These are phyloP conservation scores for Hypholoma fasciculare DNA, from an alignment of 768 basidiomycete genomes.

Conservation along the genomic window DNA sequence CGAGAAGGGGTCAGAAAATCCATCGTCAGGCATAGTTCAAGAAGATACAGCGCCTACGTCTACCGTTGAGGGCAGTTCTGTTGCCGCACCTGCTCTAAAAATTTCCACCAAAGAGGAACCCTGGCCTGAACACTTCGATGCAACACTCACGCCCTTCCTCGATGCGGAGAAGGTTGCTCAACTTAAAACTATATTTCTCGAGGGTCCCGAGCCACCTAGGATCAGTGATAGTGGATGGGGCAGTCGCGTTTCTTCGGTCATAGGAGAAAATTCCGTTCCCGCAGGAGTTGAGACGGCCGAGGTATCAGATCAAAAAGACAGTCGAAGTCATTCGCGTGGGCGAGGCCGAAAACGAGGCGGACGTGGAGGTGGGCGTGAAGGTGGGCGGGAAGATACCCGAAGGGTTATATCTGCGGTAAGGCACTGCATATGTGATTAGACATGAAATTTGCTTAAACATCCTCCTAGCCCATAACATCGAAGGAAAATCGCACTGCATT, in stretches of 20 bases:
- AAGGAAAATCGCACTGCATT: conserved; percentile 82
- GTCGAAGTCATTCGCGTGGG: conserved; percentile 47
- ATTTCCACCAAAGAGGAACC: conserved; percentile 33
- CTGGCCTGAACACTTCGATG: conserved; percentile 68
- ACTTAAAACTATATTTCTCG: conserved; percentile 73
- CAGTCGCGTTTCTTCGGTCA: conserved; percentile 37
- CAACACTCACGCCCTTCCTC: conserved; percentile 61
- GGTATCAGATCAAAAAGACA: conserved; percentile 27
- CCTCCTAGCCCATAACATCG: conserved; percentile 69
- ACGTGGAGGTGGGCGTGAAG: conserved; percentile 33
- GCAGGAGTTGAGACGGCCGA: conserved; percentile 7
- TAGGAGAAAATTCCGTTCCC: conserved; percentile 1
- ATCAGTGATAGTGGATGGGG: conserved; percentile 78
- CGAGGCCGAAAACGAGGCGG: conserved; percentile 40
- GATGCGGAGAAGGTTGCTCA: conserved; percentile 56
- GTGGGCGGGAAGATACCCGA: conserved; percentile 60
- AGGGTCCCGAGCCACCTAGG: conserved; percentile 79
- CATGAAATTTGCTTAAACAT: conserved; percentile 4
- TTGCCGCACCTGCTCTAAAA: not conserved
- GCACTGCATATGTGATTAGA: conserved; percentile 12
- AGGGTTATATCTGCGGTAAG: conserved; percentile 83
- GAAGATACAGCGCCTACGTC: not conserved
- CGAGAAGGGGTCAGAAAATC: not conserved
- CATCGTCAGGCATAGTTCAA: not conserved
- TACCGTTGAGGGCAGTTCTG: not conserved